phyloP scores from a whole-genome alignment of 2,329 filamentous ascomycete genomes.

The Neonectria neomacrospora region DNA sequence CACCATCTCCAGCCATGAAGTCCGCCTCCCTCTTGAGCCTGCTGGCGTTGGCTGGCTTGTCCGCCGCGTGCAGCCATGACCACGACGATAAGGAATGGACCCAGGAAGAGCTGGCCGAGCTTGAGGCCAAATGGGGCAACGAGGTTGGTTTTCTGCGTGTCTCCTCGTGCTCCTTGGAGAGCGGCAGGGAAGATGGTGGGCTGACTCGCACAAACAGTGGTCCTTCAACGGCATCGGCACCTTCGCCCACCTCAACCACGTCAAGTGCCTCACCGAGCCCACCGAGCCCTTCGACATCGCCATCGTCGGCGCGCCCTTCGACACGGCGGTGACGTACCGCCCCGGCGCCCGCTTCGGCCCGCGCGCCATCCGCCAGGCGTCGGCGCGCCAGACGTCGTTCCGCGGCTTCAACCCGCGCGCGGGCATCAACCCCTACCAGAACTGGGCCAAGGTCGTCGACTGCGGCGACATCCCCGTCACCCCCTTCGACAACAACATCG shows the following conservation, averaged over 20 bases:
- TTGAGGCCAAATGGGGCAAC: constrained; percentile 67
- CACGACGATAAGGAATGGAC: constrained; percentile 58
- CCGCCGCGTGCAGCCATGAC: constrained; percentile 45
- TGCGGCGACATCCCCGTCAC: constrained; percentile 92
- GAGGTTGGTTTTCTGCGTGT: constrained; percentile 56
- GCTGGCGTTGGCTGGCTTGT: constrained; percentile 43
- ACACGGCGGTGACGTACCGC: constrained; percentile 77
- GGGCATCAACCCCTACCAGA: constrained; percentile 83
- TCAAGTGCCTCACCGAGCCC: constrained; percentile 75
- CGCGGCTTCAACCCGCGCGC: constrained; percentile 84
- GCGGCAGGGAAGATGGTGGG: constrained; percentile 9
- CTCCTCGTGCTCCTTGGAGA: neutral
- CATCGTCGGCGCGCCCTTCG: constrained; percentile 78
- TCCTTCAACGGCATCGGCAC: constrained; percentile 78
- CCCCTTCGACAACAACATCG: constrained; percentile 86
- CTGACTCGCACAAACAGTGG: constrained; percentile 46
- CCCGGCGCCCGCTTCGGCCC: constrained; percentile 80
- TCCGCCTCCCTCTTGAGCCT: constrained; percentile 39
- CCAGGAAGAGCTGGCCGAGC: constrained; percentile 61
- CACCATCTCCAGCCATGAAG: constrained; percentile 39
- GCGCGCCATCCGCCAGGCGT: constrained; percentile 86
- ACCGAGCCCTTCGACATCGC: constrained; percentile 75
- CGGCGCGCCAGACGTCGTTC: constrained; percentile 81
- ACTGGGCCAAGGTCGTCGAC: constrained; percentile 84
- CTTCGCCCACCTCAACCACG: constrained; percentile 76